Evolutionary conservation across 2,329 filamentous ascomycete genomes (phyloP), one percentile per base, ranked within the genome.

Genomic region (Monascus ruber): DNA sequence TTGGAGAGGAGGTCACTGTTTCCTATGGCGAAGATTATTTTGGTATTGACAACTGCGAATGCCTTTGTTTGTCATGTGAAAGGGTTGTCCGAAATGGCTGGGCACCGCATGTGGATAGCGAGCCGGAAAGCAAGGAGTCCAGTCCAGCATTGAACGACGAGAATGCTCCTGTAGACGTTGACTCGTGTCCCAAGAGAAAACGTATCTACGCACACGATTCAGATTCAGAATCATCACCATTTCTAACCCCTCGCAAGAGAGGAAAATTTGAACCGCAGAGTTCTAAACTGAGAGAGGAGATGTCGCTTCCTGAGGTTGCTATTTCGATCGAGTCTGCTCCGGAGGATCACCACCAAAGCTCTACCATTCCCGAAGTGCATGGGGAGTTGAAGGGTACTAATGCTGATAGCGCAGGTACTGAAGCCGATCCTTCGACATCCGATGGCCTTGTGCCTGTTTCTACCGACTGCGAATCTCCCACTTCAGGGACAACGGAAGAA

Each of bases 11-110:
- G 60, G 94, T 98, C 43, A 98, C 91, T 0, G 91, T 98, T 0
- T 89, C 83, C 0, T 98, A 98, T 54, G 87, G 89, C 24, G 87
- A 94, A 11, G 87, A 85, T 56, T 98, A 98, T 60, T 98, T 98
- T 65, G 91, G 91, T 2, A 81, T 86, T 34, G 79, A 88, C 58
- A 98, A 98, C 50, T 88, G 87, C 60, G 91, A 98, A 57, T 98
- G 91, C 57, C 69, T 98, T 1, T 98, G 91, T 60, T 74, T 75
- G 50, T 91, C 84, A 0, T 98, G 91, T 59, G 91, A 98, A 63
- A 70, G 73, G 24, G 68, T 71, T 3, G 66, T 76, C 41, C 72
- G 74, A 38, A 96, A 95, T 57, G 91, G 91, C 1, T 98, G 93
- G 93, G 74, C 77, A 31, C 73, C 69, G 1, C 56, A 53, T 48